Percentiles rank a stretch among this genome's conserved stretches.
phyloP scores from a whole-genome alignment of 208 protist genomes.

The Trypanosoma avium region DNA sequence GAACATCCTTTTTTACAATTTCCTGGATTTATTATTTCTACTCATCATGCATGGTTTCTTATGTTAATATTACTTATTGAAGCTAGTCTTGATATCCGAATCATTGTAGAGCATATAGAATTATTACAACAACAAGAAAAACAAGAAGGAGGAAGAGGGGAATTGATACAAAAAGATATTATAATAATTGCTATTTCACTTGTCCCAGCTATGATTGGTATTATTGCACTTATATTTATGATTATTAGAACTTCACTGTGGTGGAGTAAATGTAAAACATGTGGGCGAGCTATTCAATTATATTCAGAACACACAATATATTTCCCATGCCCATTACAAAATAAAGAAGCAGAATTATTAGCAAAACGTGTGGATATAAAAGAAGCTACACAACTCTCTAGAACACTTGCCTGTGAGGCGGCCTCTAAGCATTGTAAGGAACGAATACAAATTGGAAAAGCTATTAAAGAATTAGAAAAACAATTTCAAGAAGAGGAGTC shows the following conservation, averaged over 20 bases:
- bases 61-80: constrained; percentile 31
- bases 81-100: constrained; percentile 29
- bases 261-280: not conserved
- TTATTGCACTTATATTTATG: not conserved
- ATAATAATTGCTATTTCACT: not conserved
- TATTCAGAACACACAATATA: constrained; percentile 8
- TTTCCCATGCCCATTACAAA: not conserved
- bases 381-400: not conserved
- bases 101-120: constrained; percentile 26
- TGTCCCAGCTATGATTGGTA: constrained; percentile 8
- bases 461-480: not conserved
- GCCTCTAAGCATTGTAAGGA: not conserved
- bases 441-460: not conserved
- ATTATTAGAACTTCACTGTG: constrained; percentile 19
- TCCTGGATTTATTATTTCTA: constrained; percentile 26
- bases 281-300: not conserved
- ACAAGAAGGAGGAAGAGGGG: not conserved
- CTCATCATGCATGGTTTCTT: constrained; percentile 35
- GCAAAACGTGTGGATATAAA: not conserved
- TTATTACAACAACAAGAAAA: not conserved
- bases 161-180: not conserved
- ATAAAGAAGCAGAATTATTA: not conserved
- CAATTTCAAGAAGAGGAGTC: too few species aligned
- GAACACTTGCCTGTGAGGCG: not conserved
- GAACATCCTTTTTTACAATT: constrained; percentile 32